A percentile compares a stretch with the other conserved stretches of the same genome.
Conservation (phyloP, 139 green algal genomes). For the Coccomyxa sp. region DNA sequence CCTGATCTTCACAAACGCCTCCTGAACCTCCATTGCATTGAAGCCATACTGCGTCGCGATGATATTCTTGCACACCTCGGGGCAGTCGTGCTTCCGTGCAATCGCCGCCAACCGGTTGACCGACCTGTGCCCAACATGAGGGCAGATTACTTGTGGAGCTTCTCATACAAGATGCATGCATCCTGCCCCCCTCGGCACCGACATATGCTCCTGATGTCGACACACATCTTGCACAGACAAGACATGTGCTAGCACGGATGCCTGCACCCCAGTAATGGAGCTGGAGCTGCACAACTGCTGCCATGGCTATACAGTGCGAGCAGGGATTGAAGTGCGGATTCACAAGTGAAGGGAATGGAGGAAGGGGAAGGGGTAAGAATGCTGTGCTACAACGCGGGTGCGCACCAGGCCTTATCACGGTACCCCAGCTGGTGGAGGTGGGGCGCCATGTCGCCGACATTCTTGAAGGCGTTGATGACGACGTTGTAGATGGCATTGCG, state of each 20-base stretch:
- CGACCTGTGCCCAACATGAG: neutral
- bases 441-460: slow-evolving; percentile 40
- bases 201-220: neutral
- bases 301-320: too few species aligned
- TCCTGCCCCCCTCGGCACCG: neutral
- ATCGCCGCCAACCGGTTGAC: slow-evolving; percentile 89
- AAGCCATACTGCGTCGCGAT: slow-evolving; percentile 95
- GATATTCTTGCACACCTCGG: slow-evolving; percentile 53
- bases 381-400: too few species aligned
- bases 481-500: slow-evolving; percentile 96
- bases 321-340: too few species aligned
- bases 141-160: neutral
- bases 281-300: too few species aligned
- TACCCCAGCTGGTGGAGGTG: slow-evolving; percentile 73
- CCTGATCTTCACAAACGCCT: slow-evolving; percentile 96
- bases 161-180: too few species aligned
- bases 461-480: slow-evolving; percentile 83
- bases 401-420: slow-evolving; percentile 23
- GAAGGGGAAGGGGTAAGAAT: too few species aligned
- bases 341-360: too few species aligned
- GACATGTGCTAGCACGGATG: too few species aligned
- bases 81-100: slow-evolving; percentile 67
- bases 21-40: slow-evolving; percentile 96
- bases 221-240: too few species aligned
- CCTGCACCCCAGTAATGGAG: too few species aligned